Evolutionary conservation across 345 rosid genomes (phyloP).

Genomic region (Gossypium ekmanianum): DNA sequence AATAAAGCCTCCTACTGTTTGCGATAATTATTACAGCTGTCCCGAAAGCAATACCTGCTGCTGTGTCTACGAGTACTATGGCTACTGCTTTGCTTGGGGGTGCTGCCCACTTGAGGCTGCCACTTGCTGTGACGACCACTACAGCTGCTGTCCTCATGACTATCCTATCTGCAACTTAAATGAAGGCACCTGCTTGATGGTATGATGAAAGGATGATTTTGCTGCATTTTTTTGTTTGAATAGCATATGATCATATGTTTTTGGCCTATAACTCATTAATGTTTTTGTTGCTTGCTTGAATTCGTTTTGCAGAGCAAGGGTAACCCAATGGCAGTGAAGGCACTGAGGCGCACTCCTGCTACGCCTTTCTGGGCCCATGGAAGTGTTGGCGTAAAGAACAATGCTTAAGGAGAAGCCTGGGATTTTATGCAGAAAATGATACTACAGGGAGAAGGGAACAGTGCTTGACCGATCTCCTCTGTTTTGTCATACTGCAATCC

Average conservation of each 20-base stretch:
- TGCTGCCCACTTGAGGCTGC: slow-evolving; percentile 91
- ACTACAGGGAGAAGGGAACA: slow-evolving; percentile 10
- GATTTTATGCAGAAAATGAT: slow-evolving; percentile 20
- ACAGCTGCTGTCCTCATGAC: slow-evolving; percentile 86
- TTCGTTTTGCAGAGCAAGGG: slow-evolving; percentile 67
- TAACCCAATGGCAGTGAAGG: slow-evolving; percentile 72
- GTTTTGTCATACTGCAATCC: slow-evolving; percentile 19
- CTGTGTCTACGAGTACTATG: slow-evolving; percentile 56
- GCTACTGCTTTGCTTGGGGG: slow-evolving; percentile 82
- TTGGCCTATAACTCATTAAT: background rate
- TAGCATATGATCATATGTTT: background rate
- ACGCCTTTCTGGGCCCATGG: slow-evolving; percentile 61
- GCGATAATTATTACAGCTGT: slow-evolving; percentile 64
- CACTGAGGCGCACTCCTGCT: slow-evolving; percentile 70
- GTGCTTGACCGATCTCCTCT: slow-evolving; percentile 5
- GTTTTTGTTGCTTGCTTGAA: slow-evolving; percentile 11
- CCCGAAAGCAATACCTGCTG: slow-evolving; percentile 84
- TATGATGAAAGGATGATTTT: slow-evolving; percentile 25
- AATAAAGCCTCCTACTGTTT: slow-evolving; percentile 58
- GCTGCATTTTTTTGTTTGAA: background rate
- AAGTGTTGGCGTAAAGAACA: slow-evolving; percentile 32
- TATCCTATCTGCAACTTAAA: slow-evolving; percentile 69
- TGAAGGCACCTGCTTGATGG: slow-evolving; percentile 66
- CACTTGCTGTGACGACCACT: slow-evolving; percentile 75
- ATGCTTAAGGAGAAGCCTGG: slow-evolving; percentile 28